Evolutionary conservation across 768 basidiomycete species (phyloP).

Genomic region (Russula olivacea): DNA sequence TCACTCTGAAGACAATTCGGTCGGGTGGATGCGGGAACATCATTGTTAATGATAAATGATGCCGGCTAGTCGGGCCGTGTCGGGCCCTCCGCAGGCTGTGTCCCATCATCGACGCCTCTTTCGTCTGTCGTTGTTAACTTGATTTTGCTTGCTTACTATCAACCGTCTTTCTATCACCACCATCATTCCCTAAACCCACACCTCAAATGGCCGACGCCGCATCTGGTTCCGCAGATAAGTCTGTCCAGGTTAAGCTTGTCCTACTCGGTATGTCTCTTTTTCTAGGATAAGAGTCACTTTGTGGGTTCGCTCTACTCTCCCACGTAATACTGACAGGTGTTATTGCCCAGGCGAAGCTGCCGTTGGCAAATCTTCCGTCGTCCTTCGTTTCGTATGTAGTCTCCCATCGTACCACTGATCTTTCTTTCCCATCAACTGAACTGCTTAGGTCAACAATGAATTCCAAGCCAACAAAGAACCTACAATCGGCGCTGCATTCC

Average conservation of each 20-base stretch:
- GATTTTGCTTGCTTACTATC: not conserved
- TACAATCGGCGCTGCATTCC: constrained; percentile 94
- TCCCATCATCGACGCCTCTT: not conserved
- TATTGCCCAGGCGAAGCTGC: constrained; percentile 80
- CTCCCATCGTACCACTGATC: constrained; percentile 21
- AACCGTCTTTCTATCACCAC: not conserved
- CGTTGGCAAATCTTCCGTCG: constrained; percentile 98
- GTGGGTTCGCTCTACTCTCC: not conserved
- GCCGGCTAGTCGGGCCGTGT: not conserved
- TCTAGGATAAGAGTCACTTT: not conserved
- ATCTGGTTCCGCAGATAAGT: constrained; percentile 71
- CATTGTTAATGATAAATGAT: too few relatives aligned
- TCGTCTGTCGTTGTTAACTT: not conserved
- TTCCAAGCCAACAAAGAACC: constrained; percentile 99
- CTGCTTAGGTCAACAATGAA: constrained; percentile 79
- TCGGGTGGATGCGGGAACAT: too few relatives aligned
- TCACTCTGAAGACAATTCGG: too few relatives aligned
- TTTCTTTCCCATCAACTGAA: not conserved
- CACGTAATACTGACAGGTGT: constrained; percentile 4
- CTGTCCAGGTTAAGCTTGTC: constrained; percentile 96
- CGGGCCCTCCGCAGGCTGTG: not conserved
- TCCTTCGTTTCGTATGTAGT: constrained; percentile 81
- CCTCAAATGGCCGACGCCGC: constrained; percentile 63
- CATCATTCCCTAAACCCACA: not conserved
- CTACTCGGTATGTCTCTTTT: constrained; percentile 64